Conservation (phyloP, 768 basidiomycete species). For the Suillus brevipes region DNA sequence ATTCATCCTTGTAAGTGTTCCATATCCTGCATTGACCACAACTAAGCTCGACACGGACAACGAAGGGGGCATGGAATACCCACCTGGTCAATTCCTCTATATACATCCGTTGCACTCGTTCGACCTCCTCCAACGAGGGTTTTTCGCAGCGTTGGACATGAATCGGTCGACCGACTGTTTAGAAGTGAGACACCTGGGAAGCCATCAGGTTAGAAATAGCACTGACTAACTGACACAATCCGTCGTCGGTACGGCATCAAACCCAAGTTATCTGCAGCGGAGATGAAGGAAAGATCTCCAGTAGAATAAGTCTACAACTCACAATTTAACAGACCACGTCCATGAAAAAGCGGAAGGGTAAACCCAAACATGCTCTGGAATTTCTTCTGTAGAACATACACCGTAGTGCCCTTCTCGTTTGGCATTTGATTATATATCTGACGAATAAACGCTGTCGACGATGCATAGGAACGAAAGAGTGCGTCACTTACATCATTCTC, state of each 20-base stretch:
- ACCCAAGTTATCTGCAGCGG: slow-evolving; percentile 79
- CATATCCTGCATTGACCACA: slow-evolving; percentile 65
- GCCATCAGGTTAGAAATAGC: neutral
- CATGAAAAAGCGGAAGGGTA: slow-evolving; percentile 96
- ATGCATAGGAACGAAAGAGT: neutral
- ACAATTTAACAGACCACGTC: slow-evolving; percentile 94
- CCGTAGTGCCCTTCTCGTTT: slow-evolving; percentile 87
- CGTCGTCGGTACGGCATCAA: slow-evolving; percentile 93
- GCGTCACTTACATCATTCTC: slow-evolving; percentile 84
- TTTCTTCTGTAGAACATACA: slow-evolving; percentile 84
- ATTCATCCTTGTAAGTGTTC: slow-evolving; percentile 94
- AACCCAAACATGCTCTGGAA: slow-evolving; percentile 95
- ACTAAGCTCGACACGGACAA: slow-evolving; percentile 1
- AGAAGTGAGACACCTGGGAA: neutral
- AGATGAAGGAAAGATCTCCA: neutral
- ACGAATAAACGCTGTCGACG: neutral
- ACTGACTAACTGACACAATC: slow-evolving; percentile 96
- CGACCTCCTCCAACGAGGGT: slow-evolving; percentile 80
- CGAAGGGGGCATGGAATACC: slow-evolving; percentile 25
- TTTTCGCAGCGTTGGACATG: slow-evolving; percentile 73
- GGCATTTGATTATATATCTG: slow-evolving; percentile 98
- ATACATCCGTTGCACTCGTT: slow-evolving; percentile 77
- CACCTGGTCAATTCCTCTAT: slow-evolving; percentile 91
- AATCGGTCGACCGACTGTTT: slow-evolving; percentile 85
- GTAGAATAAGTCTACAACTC: slow-evolving; percentile 19